Conservation (phyloP, 2,329 filamentous ascomycete genomes). For the Cyphellophora attinorum region DNA sequence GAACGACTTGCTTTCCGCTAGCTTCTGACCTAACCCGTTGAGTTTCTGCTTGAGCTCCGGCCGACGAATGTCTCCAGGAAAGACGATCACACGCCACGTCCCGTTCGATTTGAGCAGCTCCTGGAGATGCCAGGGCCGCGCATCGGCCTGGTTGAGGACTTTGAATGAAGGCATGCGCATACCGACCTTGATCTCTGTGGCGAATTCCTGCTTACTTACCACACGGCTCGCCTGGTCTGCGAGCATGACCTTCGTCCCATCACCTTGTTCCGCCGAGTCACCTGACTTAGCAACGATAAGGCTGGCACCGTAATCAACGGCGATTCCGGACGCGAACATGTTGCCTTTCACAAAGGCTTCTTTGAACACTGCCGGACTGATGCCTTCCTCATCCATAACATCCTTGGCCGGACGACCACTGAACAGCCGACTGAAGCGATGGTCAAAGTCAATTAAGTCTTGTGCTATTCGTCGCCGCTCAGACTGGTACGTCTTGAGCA, state of each 20-base stretch:
- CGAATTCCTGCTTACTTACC: constrained; percentile 7
- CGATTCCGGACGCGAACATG: constrained; percentile 48
- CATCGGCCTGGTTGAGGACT: constrained; percentile 28
- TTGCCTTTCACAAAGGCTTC: constrained; percentile 50
- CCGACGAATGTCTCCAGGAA: constrained; percentile 48
- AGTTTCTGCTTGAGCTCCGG: constrained; percentile 35
- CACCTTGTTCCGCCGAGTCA: constrained; percentile 33
- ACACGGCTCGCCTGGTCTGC: constrained; percentile 12
- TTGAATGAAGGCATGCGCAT: constrained; percentile 26
- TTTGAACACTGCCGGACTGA: constrained; percentile 56
- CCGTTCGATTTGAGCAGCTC: constrained; percentile 28
- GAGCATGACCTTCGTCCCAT: constrained; percentile 35
- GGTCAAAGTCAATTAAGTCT: constrained; percentile 57
- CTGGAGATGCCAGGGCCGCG: constrained; percentile 28
- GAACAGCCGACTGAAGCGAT: constrained; percentile 46
- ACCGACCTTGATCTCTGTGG: constrained; percentile 23
- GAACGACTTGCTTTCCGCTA: constrained; percentile 30
- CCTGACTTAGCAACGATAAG: constrained; percentile 47
- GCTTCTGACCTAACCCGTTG: constrained; percentile 36
- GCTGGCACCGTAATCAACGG: constrained; percentile 50
- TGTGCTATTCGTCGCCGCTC: constrained; percentile 52
- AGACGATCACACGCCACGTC: constrained; percentile 37
- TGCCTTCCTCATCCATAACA: constrained; percentile 49
- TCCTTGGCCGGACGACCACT: constrained; percentile 49
- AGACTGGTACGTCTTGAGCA: constrained; percentile 43